Conservation (phyloP, 1,284 basidiomycete species). For the Apiotrichum porosum region DNA sequence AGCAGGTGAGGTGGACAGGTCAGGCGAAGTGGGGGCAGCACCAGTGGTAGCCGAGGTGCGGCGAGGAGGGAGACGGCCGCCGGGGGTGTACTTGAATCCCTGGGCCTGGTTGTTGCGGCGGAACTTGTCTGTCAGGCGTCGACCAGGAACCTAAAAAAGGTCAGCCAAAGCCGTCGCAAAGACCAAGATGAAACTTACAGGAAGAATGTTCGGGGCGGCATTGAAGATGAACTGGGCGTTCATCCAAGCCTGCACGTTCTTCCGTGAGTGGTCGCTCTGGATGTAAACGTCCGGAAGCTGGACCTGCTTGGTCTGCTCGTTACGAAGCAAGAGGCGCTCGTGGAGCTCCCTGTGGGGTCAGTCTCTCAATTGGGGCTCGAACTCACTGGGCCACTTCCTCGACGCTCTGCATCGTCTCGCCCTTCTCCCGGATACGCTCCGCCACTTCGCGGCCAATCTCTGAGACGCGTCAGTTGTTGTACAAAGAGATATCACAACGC, state of each 20-base stretch:
- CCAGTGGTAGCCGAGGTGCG: slow-evolving; percentile 40
- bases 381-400: slow-evolving; percentile 78
- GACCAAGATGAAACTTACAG: slow-evolving; percentile 53
- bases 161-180: background rate
- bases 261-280: slow-evolving; percentile 75
- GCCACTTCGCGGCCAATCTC: slow-evolving; percentile 93
- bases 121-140: slow-evolving; percentile 91
- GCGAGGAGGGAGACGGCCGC: slow-evolving; percentile 54
- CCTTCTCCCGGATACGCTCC: slow-evolving; percentile 72
- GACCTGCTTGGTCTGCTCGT: slow-evolving; percentile 94
- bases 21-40: background rate
- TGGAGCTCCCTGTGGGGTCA: slow-evolving; percentile 57
- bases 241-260: slow-evolving; percentile 86
- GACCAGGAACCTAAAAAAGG: slow-evolving; percentile 67
- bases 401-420: slow-evolving; percentile 70
- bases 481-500: slow-evolving; percentile 4
- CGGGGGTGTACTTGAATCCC: slow-evolving; percentile 55
- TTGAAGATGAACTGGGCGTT: slow-evolving; percentile 66
- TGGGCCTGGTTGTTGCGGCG: slow-evolving; percentile 40
- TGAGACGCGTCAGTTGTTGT: slow-evolving; percentile 11
- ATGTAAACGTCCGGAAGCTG: slow-evolving; percentile 95
- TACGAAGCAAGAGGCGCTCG: slow-evolving; percentile 81
- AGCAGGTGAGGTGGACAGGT: slow-evolving; percentile 39
- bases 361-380: background rate
- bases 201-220: slow-evolving; percentile 72